Evolutionary conservation across 2,329 filamentous ascomycete genomes (phyloP), one percentile per base, ranked within the genome.

Genomic region (Albophoma yamanashiensis): DNA sequence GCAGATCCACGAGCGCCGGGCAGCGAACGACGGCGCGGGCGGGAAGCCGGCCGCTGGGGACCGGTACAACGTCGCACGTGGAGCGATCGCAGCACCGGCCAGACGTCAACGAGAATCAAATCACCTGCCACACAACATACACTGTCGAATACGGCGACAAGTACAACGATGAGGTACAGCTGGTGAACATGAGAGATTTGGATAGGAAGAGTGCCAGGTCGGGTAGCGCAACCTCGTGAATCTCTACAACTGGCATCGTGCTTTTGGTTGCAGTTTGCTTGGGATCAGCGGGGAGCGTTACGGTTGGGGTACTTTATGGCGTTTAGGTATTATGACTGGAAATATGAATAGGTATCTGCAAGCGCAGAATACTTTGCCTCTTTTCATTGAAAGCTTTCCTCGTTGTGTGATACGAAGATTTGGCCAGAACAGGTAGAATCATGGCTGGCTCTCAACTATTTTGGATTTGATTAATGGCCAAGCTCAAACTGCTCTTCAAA

Each of bases 111-210:
- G 60, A 66, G 0, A 67, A 66, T 1, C 67, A 69, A 0, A 75
- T 75, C 40, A 66, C 65, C 1, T 72, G 68, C 42, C 64, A 75
- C 15, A 73, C 70, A 36, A 70, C 70, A 1, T 76, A 74, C 40
- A 64, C 67, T 1, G 72, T 76, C 1, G 70, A 74, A 36, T 75
- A 69, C 39, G 70, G 66, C 2, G 58, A 59, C 34, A 59, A 59
- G 58, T 67, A 71, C 2, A 65, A 60, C 4, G 71, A 74, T 50
- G 72, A 74, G 58, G 64, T 66, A 0, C 65, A 68, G 14, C 57
- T 74, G 22, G 70, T 74, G 0, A 60, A 67, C 14, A 67, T 73
- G 65, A 64, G 63, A 9, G 67, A 71, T 17, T 40, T 69, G 15
- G 65, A 68, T 17, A 9, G 27, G 3, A 52, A 52, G 15, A 57